Evolutionary conservation across 1,284 basidiomycete species (phyloP).

Genomic region (Leccinum solheimii): DNA sequence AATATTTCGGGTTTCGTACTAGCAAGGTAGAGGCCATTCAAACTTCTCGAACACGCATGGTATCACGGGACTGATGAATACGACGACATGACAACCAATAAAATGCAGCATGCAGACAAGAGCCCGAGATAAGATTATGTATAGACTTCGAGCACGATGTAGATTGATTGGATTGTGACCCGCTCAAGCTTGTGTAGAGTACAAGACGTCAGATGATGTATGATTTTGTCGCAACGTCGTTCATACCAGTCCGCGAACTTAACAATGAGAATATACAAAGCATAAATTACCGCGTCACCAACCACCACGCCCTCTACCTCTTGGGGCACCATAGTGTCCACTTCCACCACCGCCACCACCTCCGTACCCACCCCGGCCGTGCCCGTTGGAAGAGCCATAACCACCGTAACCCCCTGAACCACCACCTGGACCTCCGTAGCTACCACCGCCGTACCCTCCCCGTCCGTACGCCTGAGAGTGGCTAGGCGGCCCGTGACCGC

Average conservation of each 20-base stretch:
- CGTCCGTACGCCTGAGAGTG: conserved; percentile 29
- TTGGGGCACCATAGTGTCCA: conserved; percentile 27
- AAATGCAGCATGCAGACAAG: too few species aligned
- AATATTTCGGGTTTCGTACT: too few species aligned
- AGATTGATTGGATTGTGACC: too few species aligned
- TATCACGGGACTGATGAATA: too few species aligned
- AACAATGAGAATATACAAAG: conserved; percentile 24
- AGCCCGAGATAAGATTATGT: too few species aligned
- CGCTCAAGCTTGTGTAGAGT: too few species aligned
- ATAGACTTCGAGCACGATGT: too few species aligned
- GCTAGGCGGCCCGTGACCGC: conserved; percentile 27
- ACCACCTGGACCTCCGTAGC: conserved; percentile 14
- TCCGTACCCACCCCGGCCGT: conserved; percentile 46
- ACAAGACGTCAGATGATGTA: too few species aligned
- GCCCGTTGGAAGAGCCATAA: conserved; percentile 44
- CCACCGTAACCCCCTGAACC: conserved; percentile 28
- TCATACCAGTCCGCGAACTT: conserved; percentile 3
- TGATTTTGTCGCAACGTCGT: background rate
- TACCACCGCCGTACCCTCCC: conserved; percentile 24
- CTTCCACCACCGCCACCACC: conserved; percentile 4
- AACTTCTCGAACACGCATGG: too few species aligned
- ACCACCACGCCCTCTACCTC: conserved; percentile 44
- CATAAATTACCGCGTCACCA: conserved; percentile 40
- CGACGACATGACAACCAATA: too few species aligned
- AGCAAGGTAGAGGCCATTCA: too few species aligned